Evolutionary conservation across 352 stramenopile genomes (phyloP).

Genomic region (Phytophthora melonis): DNA sequence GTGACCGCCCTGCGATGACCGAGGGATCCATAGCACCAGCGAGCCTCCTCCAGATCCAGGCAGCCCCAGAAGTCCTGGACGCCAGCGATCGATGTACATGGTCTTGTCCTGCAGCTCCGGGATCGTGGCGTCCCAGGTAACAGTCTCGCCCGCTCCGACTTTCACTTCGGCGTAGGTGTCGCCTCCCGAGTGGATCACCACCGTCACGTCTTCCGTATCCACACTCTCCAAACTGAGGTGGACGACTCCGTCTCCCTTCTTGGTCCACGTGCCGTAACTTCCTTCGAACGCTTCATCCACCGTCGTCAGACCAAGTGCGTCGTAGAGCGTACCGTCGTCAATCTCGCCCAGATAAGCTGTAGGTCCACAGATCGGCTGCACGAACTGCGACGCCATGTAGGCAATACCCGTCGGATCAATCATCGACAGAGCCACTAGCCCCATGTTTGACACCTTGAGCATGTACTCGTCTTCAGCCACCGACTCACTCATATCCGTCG

Average conservation of each 20-base stretch:
- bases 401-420: conserved; percentile 51
- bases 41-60: conserved; percentile 30
- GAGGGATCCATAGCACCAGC: conserved; percentile 50
- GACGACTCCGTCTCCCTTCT: conserved; percentile 33
- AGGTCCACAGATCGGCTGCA: conserved; percentile 48
- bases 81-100: conserved; percentile 34
- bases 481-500: conserved; percentile 23
- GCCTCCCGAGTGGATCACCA: conserved; percentile 30
- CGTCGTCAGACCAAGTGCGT: conserved; percentile 28
- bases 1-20: conserved; percentile 39
- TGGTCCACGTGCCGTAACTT: conserved; percentile 42
- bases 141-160: conserved; percentile 21
- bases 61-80: conserved; percentile 21
- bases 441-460: conserved; percentile 45
- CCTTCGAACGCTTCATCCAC: conserved; percentile 37
- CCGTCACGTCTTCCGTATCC: conserved; percentile 31
- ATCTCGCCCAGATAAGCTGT: conserved; percentile 40
- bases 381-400: conserved; percentile 45
- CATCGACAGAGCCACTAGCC: conserved; percentile 36
- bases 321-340: conserved; percentile 37
- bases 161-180: conserved; percentile 31
- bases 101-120: conserved; percentile 32
- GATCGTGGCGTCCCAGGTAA: conserved; percentile 30
- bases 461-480: conserved; percentile 44
- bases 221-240: conserved; percentile 33